A percentile compares a stretch with the other conserved stretches of the same genome.
Evolutionary conservation across 2,329 filamentous ascomycete species (phyloP).

Genomic region (Penicillium sp.): DNA sequence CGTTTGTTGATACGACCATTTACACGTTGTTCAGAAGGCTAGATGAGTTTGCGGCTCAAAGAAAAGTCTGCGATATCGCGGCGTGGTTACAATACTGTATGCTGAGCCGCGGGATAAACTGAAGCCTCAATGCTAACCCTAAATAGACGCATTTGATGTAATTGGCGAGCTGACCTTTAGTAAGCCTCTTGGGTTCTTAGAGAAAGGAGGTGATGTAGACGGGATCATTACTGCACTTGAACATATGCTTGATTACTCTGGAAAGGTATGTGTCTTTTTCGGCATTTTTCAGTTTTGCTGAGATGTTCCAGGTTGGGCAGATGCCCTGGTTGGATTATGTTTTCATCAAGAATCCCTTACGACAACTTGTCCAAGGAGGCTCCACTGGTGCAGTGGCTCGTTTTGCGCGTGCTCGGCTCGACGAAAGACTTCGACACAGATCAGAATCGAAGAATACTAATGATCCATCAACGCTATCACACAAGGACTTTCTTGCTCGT

Average conservation of each 20-base stretch:
- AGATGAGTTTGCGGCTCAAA: slow-evolving; percentile 21
- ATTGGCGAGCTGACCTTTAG: slow-evolving; percentile 37
- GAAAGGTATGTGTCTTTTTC: slow-evolving; percentile 12
- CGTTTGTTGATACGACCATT: slow-evolving; percentile 36
- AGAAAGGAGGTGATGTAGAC: slow-evolving; percentile 31
- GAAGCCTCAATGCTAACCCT: not conserved
- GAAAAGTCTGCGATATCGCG: slow-evolving; percentile 27
- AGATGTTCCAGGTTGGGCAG: slow-evolving; percentile 23
- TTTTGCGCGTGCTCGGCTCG: slow-evolving; percentile 20
- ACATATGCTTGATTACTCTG: slow-evolving; percentile 26
- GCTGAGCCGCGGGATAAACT: not conserved
- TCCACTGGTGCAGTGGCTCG: slow-evolving; percentile 21
- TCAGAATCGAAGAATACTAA: not conserved
- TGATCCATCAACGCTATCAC: not conserved
- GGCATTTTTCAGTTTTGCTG: not conserved
- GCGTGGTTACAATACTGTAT: slow-evolving; percentile 32
- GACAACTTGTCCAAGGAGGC: slow-evolving; percentile 13
- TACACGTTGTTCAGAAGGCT: slow-evolving; percentile 24
- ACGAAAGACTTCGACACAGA: slow-evolving; percentile 17
- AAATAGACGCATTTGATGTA: slow-evolving; percentile 32
- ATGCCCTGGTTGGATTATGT: slow-evolving; percentile 37
- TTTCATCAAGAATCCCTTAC: slow-evolving; percentile 33
- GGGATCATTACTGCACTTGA: slow-evolving; percentile 30
- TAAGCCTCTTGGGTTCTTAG: slow-evolving; percentile 32
- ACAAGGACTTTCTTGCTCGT: slow-evolving; percentile 28